A percentile compares a stretch with the other conserved stretches of the same genome.
Conservation (phyloP, 805 yeast genomes). For the Starmera quercuum region DNA sequence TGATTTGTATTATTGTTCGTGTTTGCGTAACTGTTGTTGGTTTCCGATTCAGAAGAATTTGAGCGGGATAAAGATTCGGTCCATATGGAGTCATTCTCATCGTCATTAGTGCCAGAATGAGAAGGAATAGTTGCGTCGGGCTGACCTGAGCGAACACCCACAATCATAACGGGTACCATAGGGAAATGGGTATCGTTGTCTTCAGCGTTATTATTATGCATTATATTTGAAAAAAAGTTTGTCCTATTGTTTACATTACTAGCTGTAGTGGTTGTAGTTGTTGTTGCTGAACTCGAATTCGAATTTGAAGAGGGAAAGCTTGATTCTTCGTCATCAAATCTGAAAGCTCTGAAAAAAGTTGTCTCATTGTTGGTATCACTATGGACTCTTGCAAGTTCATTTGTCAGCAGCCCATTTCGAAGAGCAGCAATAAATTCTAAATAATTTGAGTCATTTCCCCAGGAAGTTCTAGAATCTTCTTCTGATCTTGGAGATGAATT, state of each 20-base stretch:
- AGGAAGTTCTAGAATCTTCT: slow-evolving; percentile 1
- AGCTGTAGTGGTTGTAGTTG: background rate
- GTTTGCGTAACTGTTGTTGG: slow-evolving; percentile 4
- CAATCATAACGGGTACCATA: slow-evolving; percentile 38
- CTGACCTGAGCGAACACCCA: slow-evolving; percentile 37
- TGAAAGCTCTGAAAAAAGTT: slow-evolving; percentile 36
- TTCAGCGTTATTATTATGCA: background rate
- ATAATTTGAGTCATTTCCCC: slow-evolving; percentile 29
- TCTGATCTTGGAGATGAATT: slow-evolving; percentile 11
- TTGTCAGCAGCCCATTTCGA: slow-evolving; percentile 29
- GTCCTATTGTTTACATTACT: background rate
- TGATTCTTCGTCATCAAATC: slow-evolving; percentile 22
- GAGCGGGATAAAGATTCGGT: slow-evolving; percentile 3
- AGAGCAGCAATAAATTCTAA: slow-evolving; percentile 35
- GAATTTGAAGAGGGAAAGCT: background rate
- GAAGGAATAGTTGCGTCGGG: slow-evolving; percentile 8
- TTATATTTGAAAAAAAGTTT: too few relatives aligned
- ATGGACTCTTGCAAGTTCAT: slow-evolving; percentile 24
- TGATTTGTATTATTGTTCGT: background rate
- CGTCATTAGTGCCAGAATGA: slow-evolving; percentile 1
- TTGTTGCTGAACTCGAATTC: background rate
- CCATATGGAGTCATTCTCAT: slow-evolving; percentile 6
- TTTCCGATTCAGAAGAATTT: background rate
- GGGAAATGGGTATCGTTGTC: too few relatives aligned
- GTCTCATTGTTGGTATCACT: slow-evolving; percentile 6